phyloP scores from a whole-genome alignment of 176 grass and related monocot species.

The Eleusine indica region DNA sequence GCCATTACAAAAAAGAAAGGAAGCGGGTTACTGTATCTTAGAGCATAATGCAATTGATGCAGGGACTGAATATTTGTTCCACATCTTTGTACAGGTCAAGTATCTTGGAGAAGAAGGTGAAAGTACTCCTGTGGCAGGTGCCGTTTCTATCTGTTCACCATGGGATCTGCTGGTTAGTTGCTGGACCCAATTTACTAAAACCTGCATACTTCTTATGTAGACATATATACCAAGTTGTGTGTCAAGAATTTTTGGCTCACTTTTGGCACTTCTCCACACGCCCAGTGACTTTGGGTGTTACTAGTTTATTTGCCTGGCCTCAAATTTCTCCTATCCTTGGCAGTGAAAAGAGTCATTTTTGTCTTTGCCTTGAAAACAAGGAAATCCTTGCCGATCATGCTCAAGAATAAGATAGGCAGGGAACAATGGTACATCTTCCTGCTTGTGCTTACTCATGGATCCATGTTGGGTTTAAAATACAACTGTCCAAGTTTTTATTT shows the following conservation, averaged over 20 bases:
- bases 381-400: not conserved
- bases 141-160: constrained; percentile 86
- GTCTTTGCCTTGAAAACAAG: not conserved
- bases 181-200: constrained; percentile 37
- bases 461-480: not conserved
- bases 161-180: constrained; percentile 94
- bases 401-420: not conserved
- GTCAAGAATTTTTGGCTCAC: constrained; percentile 33
- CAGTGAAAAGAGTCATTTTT: not conserved
- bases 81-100: constrained; percentile 74
- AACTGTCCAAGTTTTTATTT: constrained; percentile 14
- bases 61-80: constrained; percentile 37
- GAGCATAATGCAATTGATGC: constrained; percentile 23
- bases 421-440: not conserved
- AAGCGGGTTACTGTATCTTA: constrained; percentile 12
- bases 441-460: constrained; percentile 3
- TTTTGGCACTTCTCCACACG: not conserved
- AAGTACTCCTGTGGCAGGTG: constrained; percentile 86
- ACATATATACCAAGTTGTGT: constrained; percentile 20
- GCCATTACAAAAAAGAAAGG: not conserved
- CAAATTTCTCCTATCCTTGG: constrained; percentile 5
- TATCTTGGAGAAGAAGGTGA: constrained; percentile 99
- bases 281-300: not conserved
- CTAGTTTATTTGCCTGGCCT: not conserved
- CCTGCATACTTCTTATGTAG: constrained; percentile 10